A percentile compares a stretch with the other conserved stretches of the same genome.
These are phyloP conservation scores for Amanita jacksonii DNA, from an alignment of 768 basidiomycete genomes.

Conservation along the genomic window DNA sequence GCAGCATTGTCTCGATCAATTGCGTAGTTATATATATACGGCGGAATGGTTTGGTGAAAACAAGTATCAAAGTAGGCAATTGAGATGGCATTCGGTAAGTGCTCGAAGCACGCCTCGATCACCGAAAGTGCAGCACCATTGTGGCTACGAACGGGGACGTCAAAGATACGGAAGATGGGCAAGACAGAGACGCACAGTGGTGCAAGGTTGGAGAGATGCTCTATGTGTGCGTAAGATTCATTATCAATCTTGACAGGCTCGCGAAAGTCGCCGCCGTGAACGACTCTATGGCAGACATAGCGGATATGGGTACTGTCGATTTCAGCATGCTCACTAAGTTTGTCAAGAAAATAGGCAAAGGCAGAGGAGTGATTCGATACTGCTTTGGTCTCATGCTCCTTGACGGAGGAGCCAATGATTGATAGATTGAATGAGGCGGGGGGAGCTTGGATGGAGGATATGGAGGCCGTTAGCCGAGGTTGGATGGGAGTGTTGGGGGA, in stretches of 20 bases:
- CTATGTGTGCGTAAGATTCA: conserved; percentile 62
- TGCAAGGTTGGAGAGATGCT: conserved; percentile 68
- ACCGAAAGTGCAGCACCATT: conserved; percentile 55
- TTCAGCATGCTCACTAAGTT: conserved; percentile 30
- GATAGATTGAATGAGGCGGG: conserved; percentile 42
- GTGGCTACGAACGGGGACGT: conserved; percentile 29
- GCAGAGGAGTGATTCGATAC: conserved; percentile 54
- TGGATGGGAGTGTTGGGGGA: conserved; percentile 21
- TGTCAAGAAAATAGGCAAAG: conserved; percentile 49
- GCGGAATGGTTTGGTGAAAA: conserved; percentile 71
- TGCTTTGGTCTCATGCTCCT: conserved; percentile 15
- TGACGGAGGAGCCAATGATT: conserved; percentile 25
- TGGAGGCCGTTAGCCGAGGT: conserved; percentile 40
- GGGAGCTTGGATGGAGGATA: conserved; percentile 49
- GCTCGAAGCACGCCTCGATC: conserved; percentile 48
- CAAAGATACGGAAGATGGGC: background rate
- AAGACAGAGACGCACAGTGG: conserved; percentile 47
- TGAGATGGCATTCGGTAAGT: conserved; percentile 58
- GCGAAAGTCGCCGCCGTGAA: conserved; percentile 79
- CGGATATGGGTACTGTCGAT: conserved; percentile 36
- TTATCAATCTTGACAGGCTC: conserved; percentile 60
- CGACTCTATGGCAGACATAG: conserved; percentile 68
- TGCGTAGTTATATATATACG: conserved; percentile 71
- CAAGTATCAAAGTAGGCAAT: conserved; percentile 86
- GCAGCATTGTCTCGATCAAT: conserved; percentile 55